Evolutionary conservation across 306 rosid species (phyloP).

Genomic region (Prunus persica): Prunus_persica_NCBIv2 NC_034010.1:13646501-13647000

Average conservation of each 20-base stretch:
- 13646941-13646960: constrained; percentile 15
- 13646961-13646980: background rate
- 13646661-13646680: background rate
- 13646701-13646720: constrained; percentile 25
- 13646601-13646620: constrained; percentile 15
- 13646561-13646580: too few relatives aligned
- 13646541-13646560: background rate
- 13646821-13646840: constrained; percentile 37
- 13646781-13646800: constrained; percentile 20
- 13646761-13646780: constrained; percentile 20
- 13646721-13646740: constrained; percentile 17
- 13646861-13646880: constrained; percentile 26
- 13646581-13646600: background rate
- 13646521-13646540: background rate
- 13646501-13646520: background rate
- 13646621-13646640: constrained; percentile 28
- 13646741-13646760: constrained; percentile 8
- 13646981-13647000: constrained; percentile 44
- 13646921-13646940: constrained; percentile 12
- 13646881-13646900: constrained; percentile 26
- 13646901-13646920: constrained; percentile 22
- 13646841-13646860: constrained; percentile 35
- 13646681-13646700: background rate
- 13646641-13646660: background rate
- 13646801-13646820: constrained; percentile 28